Evolutionary conservation across 1,284 basidiomycete genomes (phyloP).

Genomic region (Wallemia ichthyophaga): DNA sequence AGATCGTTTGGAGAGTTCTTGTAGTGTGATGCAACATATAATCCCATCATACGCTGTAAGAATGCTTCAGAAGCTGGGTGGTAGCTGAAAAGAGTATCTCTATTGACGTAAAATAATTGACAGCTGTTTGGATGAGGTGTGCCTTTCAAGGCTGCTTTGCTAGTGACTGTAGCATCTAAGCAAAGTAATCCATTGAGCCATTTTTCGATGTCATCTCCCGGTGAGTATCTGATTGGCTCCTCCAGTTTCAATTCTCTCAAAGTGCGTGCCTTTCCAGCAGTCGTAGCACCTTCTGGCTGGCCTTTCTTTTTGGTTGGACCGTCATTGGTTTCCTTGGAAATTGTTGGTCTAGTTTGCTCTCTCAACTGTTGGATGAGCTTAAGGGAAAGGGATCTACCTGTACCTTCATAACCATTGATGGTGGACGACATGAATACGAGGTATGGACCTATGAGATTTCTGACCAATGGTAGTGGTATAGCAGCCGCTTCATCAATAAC

Average conservation of each 20-base stretch:
- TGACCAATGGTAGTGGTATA: constrained; percentile 79
- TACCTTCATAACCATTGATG: constrained; percentile 98
- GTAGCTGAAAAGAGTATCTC: constrained; percentile 89
- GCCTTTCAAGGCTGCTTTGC: constrained; percentile 30
- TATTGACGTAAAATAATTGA: constrained; percentile 79
- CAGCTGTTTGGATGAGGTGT: constrained; percentile 80
- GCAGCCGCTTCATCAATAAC: constrained; percentile 97
- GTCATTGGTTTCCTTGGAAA: constrained; percentile 22
- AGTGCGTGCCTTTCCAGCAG: constrained; percentile 27
- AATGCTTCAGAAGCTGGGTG: constrained; percentile 91
- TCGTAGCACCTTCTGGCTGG: constrained; percentile 10
- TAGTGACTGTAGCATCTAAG: constrained; percentile 57
- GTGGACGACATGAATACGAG: constrained; percentile 96
- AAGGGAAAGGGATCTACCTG: constrained; percentile 80
- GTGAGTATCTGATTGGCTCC: constrained; percentile 73
- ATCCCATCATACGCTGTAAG: constrained; percentile 89
- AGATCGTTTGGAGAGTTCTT: constrained; percentile 98
- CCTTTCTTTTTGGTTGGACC: constrained; percentile 17
- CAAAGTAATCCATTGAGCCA: constrained; percentile 84
- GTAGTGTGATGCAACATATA: constrained; percentile 92
- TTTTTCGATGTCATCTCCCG: constrained; percentile 66
- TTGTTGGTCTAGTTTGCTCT: constrained; percentile 38
- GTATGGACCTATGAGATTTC: constrained; percentile 83
- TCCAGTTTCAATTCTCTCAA: constrained; percentile 83
- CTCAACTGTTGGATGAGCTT: constrained; percentile 94